These are phyloP conservation scores for Triticum aestivum DNA, from an alignment of 176 grass and related monocot species.

Conservation along the genomic window DNA sequence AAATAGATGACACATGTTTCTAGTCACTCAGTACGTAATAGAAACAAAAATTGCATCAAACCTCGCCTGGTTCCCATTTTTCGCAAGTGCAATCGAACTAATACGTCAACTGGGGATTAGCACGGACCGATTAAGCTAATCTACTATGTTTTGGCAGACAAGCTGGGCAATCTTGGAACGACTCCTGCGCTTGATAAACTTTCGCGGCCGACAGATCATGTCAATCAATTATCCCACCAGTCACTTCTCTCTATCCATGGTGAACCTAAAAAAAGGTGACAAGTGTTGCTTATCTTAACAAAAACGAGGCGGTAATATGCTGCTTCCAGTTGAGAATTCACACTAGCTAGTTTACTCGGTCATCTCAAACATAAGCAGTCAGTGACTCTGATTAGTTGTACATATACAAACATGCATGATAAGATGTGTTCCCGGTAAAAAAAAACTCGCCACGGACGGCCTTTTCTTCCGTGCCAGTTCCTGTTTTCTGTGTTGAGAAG, in stretches of 20 bases:
- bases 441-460: background rate
- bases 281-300: background rate
- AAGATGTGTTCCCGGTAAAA: background rate
- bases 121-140: background rate
- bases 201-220: too few relatives aligned
- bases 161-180: background rate
- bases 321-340: background rate
- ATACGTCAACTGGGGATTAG: background rate
- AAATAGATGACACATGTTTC: background rate
- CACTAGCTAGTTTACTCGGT: background rate
- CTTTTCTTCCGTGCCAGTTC: background rate
- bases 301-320: slow-evolving; percentile 1
- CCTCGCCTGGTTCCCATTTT: background rate
- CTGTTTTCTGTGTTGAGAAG: background rate
- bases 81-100: background rate
- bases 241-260: background rate
- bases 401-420: background rate
- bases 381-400: background rate
- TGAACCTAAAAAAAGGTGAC: background rate
- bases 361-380: background rate
- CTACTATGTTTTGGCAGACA: slow-evolving; percentile 10
- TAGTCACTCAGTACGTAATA: background rate
- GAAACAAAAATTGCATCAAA: background rate
- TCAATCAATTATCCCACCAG: background rate
- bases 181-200: background rate